These are phyloP conservation scores for Carex arenaria DNA, from an alignment of 202 grass and related monocot species.

Conservation along the genomic window DNA sequence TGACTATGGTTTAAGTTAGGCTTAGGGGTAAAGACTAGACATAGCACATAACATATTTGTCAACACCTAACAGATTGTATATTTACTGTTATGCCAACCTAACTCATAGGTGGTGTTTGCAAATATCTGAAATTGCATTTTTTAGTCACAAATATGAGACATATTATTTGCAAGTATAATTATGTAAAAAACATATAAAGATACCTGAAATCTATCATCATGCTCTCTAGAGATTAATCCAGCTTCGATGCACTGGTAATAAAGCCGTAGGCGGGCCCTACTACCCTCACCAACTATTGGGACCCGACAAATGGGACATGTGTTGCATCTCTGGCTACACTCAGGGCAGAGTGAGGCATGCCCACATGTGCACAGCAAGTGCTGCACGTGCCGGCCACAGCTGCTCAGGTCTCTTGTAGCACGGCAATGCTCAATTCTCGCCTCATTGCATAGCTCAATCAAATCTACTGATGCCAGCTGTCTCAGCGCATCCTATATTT, in stretches of 20 bases:
- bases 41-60: neutral
- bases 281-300: conserved; percentile 47
- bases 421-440: conserved; percentile 76
- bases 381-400: conserved; percentile 66
- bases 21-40: neutral
- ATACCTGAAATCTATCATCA: conserved; percentile 71
- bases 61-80: neutral
- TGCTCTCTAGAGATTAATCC: conserved; percentile 79
- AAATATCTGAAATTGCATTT: conserved; percentile 4
- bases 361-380: conserved; percentile 79
- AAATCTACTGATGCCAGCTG: conserved; percentile 85
- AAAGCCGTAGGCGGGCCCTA: conserved; percentile 58
- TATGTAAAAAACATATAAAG: neutral
- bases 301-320: conserved; percentile 84
- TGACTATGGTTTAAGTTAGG: neutral
- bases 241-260: conserved; percentile 74
- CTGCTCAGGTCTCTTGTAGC: conserved; percentile 95
- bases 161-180: neutral
- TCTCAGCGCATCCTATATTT: conserved; percentile 80
- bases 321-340: conserved; percentile 87
- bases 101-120: neutral
- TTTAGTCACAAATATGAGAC: neutral
- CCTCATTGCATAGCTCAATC: conserved; percentile 85
- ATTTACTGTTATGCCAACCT: neutral
- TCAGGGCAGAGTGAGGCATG: conserved; percentile 95